Conservation (phyloP, 2,329 filamentous ascomycete species). For the Fulvia fulva region DNA sequence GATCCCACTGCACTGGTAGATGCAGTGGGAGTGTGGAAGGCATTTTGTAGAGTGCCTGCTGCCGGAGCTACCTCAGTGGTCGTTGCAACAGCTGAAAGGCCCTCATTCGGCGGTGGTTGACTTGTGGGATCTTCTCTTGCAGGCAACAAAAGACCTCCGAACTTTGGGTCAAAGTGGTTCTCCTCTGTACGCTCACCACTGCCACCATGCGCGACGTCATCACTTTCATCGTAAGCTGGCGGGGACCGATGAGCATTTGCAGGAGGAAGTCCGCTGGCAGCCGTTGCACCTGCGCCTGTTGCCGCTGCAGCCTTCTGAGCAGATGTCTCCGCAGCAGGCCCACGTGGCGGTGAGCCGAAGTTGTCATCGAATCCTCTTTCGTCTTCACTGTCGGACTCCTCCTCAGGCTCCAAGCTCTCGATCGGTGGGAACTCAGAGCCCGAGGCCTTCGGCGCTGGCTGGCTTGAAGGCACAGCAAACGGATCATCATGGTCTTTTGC, state of each 20-base stretch:
- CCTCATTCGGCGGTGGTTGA: slow-evolving; percentile 8
- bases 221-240: slow-evolving; percentile 50
- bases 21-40: slow-evolving; percentile 12
- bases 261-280: slow-evolving; percentile 43
- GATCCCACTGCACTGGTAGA: slow-evolving; percentile 8
- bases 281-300: not conserved
- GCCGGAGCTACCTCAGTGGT: slow-evolving; percentile 12
- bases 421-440: slow-evolving; percentile 82
- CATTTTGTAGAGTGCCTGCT: slow-evolving; percentile 5
- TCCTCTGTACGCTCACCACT: slow-evolving; percentile 26
- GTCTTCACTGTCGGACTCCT: slow-evolving; percentile 73
- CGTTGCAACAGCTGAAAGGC: slow-evolving; percentile 8
- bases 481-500: slow-evolving; percentile 25
- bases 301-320: slow-evolving; percentile 5
- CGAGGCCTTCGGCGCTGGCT: slow-evolving; percentile 31
- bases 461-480: slow-evolving; percentile 47
- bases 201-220: slow-evolving; percentile 33
- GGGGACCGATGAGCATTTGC: slow-evolving; percentile 57
- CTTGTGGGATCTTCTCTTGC: slow-evolving; percentile 51
- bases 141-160: slow-evolving; percentile 53
- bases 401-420: slow-evolving; percentile 74
- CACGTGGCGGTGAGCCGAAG: slow-evolving; percentile 55
- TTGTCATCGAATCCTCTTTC: slow-evolving; percentile 87
- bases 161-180: slow-evolving; percentile 50
- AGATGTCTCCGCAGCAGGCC: slow-evolving; percentile 8